These are phyloP conservation scores for Exobasidium rhododendri DNA, from an alignment of 1,284 basidiomycete genomes.

Conservation along the genomic window DNA sequence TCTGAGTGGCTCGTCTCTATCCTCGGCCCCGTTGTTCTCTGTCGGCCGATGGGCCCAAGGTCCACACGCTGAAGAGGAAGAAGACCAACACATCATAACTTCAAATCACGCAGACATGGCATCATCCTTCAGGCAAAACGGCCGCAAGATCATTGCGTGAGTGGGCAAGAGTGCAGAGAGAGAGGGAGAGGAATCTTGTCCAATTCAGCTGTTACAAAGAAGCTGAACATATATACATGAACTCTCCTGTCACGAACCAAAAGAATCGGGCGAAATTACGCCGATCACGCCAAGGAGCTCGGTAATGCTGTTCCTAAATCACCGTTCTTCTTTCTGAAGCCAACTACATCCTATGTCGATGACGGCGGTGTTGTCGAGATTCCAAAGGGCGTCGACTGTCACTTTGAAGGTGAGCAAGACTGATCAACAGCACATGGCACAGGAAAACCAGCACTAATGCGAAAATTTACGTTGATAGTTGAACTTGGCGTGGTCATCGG, in stretches of 20 bases:
- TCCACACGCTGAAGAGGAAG: too few species aligned
- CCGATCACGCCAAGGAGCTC: constrained; percentile 84
- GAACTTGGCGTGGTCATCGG: constrained; percentile 96
- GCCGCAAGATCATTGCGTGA: constrained; percentile 72
- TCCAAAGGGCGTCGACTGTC: constrained; percentile 75
- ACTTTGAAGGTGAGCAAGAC: constrained; percentile 74
- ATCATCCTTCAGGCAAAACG: constrained; percentile 39
- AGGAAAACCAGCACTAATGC: background rate
- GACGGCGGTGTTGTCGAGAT: constrained; percentile 76
- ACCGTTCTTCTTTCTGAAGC: constrained; percentile 98
- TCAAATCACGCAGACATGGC: constrained; percentile 25
- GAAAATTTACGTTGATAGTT: too few species aligned
- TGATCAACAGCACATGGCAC: background rate
- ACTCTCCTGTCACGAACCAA: too few species aligned
- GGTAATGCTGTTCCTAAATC: constrained; percentile 85
- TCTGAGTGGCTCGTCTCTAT: too few species aligned
- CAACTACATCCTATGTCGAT: constrained; percentile 81
- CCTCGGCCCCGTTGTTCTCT: too few species aligned
- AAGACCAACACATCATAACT: too few species aligned
- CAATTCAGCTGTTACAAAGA: background rate
- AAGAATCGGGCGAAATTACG: constrained; percentile 58
- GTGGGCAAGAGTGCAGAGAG: constrained; percentile 65
- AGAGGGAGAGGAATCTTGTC: constrained; percentile 58
- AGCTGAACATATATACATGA: too few species aligned
- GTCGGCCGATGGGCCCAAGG: too few species aligned